Evolutionary conservation across 2,329 filamentous ascomycete genomes (phyloP), one percentile per base, ranked within the genome.

Genomic region (Aspergillus ustus): DNA sequence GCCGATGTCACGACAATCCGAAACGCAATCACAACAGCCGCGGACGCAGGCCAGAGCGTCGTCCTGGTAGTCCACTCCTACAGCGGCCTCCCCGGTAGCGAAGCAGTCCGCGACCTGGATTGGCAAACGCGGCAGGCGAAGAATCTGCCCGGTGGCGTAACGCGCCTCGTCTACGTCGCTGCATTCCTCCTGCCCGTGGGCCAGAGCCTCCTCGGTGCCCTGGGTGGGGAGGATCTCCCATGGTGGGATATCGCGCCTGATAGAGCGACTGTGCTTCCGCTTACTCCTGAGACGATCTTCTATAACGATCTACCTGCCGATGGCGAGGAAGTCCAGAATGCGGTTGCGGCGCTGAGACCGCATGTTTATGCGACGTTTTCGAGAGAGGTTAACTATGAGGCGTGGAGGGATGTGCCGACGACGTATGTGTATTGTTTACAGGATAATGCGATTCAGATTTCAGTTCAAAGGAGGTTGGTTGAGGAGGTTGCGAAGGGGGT

Each of bases 371-470:
- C 11, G 22, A 34, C 53, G 7, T 57, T 57, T 2, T 22, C 25
- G 2, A 53, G 54, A 6, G 19, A 6, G 4, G 40, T 51, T 31
- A 46, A 25, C 2, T 61, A 45, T 50, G 59, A 48, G 7, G 59
- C 53, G 6, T 61, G 59, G 59, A 53, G 44, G 25, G n/a, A 49
- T 15, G 54, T 61, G n/a, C 49, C 54, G 7, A 46, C 28, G 2
- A 61, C 59, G n/a, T 61, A 61, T 40, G 28, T 61, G 7, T 61
- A 61, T 40, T 61, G 59, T 49, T 40, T 31, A 2, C 22, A 29
- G 31, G 54, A 61, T 50, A 9, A 17, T 9, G 59, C 59, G 7
- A 58, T 61, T 17, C 54, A 31, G 7, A 15, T 58, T 29, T 3
- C 1, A 2, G 49, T 50, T 15, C 59, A 61, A 34, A 54, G 17